Conservation (phyloP, 495 filamentous ascomycete species). For the Xylaria bambusicola region DNA sequence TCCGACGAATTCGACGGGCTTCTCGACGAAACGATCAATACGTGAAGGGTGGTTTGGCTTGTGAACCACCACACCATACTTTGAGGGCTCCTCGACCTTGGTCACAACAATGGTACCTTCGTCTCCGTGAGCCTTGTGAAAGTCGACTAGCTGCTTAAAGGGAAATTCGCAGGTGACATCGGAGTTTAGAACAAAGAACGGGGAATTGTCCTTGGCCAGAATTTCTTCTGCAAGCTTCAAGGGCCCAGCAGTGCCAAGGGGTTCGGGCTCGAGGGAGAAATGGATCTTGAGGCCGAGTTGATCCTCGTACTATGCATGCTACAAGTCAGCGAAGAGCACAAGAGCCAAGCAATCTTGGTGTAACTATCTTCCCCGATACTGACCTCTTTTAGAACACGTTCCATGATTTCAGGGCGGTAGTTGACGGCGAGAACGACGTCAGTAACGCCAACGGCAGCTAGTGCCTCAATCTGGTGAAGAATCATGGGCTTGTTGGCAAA, state of each 20-base stretch:
- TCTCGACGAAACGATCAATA: conserved; percentile 99
- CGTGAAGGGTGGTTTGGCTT: conserved; percentile 88
- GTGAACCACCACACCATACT: conserved; percentile 99
- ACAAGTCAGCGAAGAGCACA: conserved; percentile 17
- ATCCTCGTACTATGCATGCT: conserved; percentile 71
- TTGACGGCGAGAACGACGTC: conserved; percentile 98
- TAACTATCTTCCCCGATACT: conserved; percentile 24
- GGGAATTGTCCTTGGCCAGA: conserved; percentile 86
- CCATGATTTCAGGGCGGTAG: conserved; percentile 97
- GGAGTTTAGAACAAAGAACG: conserved; percentile 99
- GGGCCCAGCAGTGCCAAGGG: conserved; percentile 92
- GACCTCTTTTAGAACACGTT: conserved; percentile 58
- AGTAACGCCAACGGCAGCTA: conserved; percentile 93
- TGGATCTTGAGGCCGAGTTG: conserved; percentile 91
- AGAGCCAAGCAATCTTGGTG: conserved; percentile 13
- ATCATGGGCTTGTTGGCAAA: conserved; percentile 99
- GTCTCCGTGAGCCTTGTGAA: conserved; percentile 88
- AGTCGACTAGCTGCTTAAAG: conserved; percentile 83
- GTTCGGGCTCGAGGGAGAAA: conserved; percentile 95
- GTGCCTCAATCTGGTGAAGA: conserved; percentile 92
- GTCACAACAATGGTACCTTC: conserved; percentile 99
- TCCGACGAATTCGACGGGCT: conserved; percentile 98
- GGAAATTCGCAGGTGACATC: conserved; percentile 99
- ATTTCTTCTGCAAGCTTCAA: conserved; percentile 95
- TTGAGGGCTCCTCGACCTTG: conserved; percentile 98